These are phyloP conservation scores for Blastocystis sp. DNA, from an alignment of 352 stramenopile genomes.

Conservation along the genomic window DNA sequence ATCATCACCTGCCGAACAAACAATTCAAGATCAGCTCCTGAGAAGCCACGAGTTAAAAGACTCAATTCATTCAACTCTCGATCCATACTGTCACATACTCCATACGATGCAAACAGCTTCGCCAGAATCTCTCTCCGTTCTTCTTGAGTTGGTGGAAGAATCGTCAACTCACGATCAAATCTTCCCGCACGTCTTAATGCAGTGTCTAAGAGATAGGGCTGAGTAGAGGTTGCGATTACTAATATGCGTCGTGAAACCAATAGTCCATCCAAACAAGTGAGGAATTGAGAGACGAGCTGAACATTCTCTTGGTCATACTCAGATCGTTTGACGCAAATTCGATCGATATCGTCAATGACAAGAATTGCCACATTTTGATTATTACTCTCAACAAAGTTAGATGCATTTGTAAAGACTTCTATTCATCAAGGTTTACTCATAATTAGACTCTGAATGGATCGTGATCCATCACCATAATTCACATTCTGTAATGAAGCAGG, in stretches of 20 bases:
- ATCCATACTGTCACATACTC: constrained; percentile 52
- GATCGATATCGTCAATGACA: constrained; percentile 93
- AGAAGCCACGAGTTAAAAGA: constrained; percentile 88
- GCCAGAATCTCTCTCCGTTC: constrained; percentile 86
- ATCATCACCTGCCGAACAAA: constrained; percentile 70
- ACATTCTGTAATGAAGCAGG: not conserved
- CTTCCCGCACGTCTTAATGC: constrained; percentile 87
- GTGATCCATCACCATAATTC: not conserved
- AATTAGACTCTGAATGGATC: not conserved
- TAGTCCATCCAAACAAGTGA: constrained; percentile 89
- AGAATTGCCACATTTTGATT: constrained; percentile 83
- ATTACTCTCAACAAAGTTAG: constrained; percentile 73
- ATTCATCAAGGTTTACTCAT: not conserved
- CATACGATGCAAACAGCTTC: constrained; percentile 77
- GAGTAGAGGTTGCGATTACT: constrained; percentile 88
- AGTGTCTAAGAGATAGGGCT: constrained; percentile 89
- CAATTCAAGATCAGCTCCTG: constrained; percentile 82
- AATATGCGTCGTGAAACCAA: constrained; percentile 84
- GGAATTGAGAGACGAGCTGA: constrained; percentile 86
- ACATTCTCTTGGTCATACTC: constrained; percentile 70
- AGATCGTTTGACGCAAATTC: constrained; percentile 86
- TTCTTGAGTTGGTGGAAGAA: constrained; percentile 86
- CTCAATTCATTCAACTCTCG: constrained; percentile 80
- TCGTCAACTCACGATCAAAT: constrained; percentile 93
- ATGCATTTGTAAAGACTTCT: not conserved